Conservation (phyloP, 164 flowering plant species). For the Houttuynia cordata region DNA sequence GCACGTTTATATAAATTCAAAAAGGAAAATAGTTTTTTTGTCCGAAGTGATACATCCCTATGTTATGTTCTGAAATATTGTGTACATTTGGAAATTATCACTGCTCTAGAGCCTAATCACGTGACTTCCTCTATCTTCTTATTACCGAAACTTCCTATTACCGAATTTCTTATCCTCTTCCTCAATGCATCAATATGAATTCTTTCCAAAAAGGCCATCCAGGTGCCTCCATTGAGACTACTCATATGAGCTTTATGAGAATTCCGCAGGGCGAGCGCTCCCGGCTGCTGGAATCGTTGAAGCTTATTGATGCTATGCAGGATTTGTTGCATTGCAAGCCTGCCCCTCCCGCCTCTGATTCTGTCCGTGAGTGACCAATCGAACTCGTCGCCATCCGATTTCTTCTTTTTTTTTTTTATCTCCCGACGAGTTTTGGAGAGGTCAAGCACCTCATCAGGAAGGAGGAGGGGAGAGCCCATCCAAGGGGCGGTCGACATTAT, state of each 20-base stretch:
- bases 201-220: constrained; percentile 1
- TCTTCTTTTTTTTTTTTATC: constrained; percentile 4
- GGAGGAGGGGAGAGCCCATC: constrained; percentile 56
- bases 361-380: constrained; percentile 33
- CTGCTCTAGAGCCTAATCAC: too few species aligned
- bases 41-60: too few species aligned
- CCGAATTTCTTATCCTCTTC: constrained; percentile 11
- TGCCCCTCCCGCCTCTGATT: constrained; percentile 49
- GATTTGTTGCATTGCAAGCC: constrained; percentile 41
- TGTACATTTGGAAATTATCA: too few species aligned
- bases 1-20: too few species aligned
- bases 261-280: background rate
- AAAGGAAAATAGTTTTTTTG: too few species aligned
- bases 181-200: constrained; percentile 18
- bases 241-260: background rate
- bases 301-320: constrained; percentile 43
- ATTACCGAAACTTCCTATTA: constrained; percentile 37
- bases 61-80: too few species aligned
- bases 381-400: background rate
- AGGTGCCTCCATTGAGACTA: background rate
- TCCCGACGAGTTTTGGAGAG: constrained; percentile 17
- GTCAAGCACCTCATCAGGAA: constrained; percentile 37
- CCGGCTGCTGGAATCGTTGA: constrained; percentile 4
- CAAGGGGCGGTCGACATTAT: constrained; percentile 83
- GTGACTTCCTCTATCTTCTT: too few species aligned